Percentiles rank a stretch among this genome's conserved stretches.
These are phyloP conservation scores for Suillus subalutaceus DNA, from an alignment of 768 basidiomycete genomes.

Conservation along the genomic window DNA sequence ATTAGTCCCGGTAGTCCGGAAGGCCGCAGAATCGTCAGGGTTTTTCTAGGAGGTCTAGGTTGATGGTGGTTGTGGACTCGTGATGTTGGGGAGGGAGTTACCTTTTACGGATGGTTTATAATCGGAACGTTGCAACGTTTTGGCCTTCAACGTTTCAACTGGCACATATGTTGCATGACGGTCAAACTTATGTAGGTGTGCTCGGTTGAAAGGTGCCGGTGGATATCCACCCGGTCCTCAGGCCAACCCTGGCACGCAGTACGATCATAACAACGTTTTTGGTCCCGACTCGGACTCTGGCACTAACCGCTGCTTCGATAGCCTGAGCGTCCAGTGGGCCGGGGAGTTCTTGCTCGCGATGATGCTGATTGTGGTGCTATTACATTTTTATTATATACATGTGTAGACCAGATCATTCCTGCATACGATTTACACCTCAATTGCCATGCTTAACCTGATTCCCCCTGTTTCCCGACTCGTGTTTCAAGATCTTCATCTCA, in stretches of 20 bases:
- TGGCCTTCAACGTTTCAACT: background rate
- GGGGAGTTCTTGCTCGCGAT: background rate
- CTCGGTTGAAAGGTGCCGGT: no score
- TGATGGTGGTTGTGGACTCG: no score
- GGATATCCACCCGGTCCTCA: background rate
- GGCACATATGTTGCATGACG: background rate
- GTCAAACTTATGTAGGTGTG: background rate
- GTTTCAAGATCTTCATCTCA: background rate
- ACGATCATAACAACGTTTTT: background rate
- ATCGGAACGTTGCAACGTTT: no score
- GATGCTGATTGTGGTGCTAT: background rate
- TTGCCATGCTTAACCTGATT: background rate
- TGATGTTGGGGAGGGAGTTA: no score
- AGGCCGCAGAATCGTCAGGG: no score
- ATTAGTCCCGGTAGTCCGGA: background rate
- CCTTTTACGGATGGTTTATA: no score
- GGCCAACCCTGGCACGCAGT: background rate
- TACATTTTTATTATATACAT: background rate
- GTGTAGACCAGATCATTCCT: background rate
- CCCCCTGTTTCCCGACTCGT: background rate
- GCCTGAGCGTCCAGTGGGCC: background rate
- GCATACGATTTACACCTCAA: background rate
- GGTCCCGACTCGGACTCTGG: background rate
- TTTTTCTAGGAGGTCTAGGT: no score
- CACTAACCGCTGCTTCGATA: background rate